Conservation (phyloP, 306 rosid species). For the Benincasa hispida region DNA sequence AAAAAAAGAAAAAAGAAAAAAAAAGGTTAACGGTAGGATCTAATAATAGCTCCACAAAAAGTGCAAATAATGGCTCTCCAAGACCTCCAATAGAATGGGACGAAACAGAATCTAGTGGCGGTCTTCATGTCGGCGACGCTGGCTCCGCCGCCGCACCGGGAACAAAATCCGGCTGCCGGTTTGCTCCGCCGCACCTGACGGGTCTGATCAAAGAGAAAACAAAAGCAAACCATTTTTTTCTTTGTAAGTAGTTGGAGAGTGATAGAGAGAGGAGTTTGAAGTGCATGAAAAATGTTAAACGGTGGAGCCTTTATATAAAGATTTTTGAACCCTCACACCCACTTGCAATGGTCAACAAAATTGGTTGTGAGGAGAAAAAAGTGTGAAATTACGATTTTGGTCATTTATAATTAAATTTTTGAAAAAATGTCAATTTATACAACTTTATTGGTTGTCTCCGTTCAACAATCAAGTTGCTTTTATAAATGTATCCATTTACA, state of each 20-base stretch:
- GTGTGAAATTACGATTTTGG: neutral
- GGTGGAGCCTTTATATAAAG: neutral
- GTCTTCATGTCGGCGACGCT: constrained; percentile 84
- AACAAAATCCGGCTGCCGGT: constrained; percentile 78
- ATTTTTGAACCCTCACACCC: neutral
- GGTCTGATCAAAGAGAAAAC: constrained; percentile 74
- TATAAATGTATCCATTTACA: no score
- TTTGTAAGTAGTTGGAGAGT: neutral
- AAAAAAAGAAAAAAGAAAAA: neutral
- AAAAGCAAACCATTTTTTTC: constrained; percentile 50
- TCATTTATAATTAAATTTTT: neutral
- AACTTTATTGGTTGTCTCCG: no score
- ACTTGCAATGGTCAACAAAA: neutral
- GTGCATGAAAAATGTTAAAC: neutral
- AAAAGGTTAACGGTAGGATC: constrained; percentile 26
- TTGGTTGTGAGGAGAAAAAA: neutral
- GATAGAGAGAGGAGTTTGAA: neutral
- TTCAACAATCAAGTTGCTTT: no score
- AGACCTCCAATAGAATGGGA: constrained; percentile 68
- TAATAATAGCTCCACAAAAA: constrained; percentile 58
- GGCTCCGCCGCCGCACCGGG: constrained; percentile 84
- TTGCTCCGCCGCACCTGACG: constrained; percentile 52
- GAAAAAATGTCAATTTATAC: no score
- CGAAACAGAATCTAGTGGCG: constrained; percentile 70
- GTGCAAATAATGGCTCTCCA: constrained; percentile 77